A percentile compares a stretch with the other conserved stretches of the same genome.
Evolutionary conservation across 1,284 basidiomycete genomes (phyloP).

Genomic region (Apiotrichum siamense): DNA sequence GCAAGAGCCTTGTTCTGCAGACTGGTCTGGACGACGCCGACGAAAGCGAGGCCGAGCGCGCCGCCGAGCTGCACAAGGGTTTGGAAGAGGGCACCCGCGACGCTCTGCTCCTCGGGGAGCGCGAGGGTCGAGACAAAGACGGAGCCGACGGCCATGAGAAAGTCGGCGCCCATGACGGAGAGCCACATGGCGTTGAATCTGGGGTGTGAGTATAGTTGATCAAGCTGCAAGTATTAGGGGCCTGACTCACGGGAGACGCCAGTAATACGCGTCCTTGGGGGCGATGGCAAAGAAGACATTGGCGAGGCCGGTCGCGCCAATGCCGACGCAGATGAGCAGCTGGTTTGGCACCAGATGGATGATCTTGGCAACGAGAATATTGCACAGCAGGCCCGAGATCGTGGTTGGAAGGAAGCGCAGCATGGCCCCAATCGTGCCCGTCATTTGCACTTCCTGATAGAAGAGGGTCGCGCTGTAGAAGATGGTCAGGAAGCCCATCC

Average conservation of each 20-base stretch:
- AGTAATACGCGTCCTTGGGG: conserved; percentile 58
- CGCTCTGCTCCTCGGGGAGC: conserved; percentile 65
- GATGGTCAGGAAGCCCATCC: conserved; percentile 55
- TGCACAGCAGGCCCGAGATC: conserved; percentile 62
- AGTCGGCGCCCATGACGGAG: conserved; percentile 69
- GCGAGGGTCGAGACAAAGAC: conserved; percentile 70
- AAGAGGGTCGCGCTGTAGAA: conserved; percentile 41
- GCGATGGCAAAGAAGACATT: conserved; percentile 69
- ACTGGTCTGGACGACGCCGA: conserved; percentile 60
- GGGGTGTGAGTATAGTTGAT: too few relatives aligned
- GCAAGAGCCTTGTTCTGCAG: conserved; percentile 19
- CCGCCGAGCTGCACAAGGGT: conserved; percentile 58
- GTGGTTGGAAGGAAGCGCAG: conserved; percentile 71
- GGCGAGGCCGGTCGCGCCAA: conserved; percentile 55
- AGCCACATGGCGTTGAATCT: conserved; percentile 72
- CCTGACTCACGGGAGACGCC: conserved; percentile 70
- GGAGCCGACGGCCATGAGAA: conserved; percentile 67
- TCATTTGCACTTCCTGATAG: conserved; percentile 31
- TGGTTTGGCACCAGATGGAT: conserved; percentile 32
- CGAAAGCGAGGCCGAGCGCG: conserved; percentile 66
- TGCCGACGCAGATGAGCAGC: conserved; percentile 55
- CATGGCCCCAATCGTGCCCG: conserved; percentile 57
- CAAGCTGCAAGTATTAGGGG: too few relatives aligned
- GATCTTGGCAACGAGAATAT: conserved; percentile 49
- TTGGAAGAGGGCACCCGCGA: conserved; percentile 60